Percentiles rank a stretch among this genome's conserved stretches.
Evolutionary conservation across 345 rosid genomes (phyloP).

Genomic region (Eucalyptus erythrocorys): DNA sequence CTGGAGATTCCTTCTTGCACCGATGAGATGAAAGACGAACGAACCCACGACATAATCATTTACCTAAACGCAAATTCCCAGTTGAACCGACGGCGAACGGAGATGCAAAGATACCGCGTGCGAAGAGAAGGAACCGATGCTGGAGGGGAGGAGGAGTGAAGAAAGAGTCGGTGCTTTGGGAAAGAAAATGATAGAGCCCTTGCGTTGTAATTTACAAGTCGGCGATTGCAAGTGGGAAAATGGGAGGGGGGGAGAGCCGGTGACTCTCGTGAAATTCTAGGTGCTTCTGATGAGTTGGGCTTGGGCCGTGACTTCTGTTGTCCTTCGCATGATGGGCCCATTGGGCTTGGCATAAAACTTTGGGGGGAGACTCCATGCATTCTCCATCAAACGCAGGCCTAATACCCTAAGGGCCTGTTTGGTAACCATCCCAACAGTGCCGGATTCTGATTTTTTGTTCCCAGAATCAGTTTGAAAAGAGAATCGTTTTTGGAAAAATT

Average conservation of each 20-base stretch:
- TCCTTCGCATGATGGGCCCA: background rate
- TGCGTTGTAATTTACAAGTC: background rate
- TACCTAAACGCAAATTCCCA: background rate
- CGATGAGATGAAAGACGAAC: background rate
- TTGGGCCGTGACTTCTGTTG: background rate
- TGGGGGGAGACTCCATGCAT: no score
- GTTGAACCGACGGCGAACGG: background rate
- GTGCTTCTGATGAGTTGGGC: background rate
- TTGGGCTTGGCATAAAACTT: background rate
- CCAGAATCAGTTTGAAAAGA: no score
- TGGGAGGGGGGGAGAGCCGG: background rate
- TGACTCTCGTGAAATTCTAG: background rate
- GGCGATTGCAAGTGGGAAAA: background rate
- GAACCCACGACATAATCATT: background rate
- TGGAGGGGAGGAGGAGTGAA: background rate
- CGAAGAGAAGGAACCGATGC: background rate
- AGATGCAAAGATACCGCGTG: background rate
- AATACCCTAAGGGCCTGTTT: no score
- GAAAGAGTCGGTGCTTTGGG: background rate
- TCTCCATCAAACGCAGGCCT: no score
- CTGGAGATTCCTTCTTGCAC: background rate
- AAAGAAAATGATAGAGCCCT: background rate
- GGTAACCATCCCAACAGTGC: no score
- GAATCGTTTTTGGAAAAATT: no score
- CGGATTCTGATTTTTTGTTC: no score